phyloP scores from a whole-genome alignment of 2,329 filamentous ascomycete species.

The Botrytis sinoallii region DNA sequence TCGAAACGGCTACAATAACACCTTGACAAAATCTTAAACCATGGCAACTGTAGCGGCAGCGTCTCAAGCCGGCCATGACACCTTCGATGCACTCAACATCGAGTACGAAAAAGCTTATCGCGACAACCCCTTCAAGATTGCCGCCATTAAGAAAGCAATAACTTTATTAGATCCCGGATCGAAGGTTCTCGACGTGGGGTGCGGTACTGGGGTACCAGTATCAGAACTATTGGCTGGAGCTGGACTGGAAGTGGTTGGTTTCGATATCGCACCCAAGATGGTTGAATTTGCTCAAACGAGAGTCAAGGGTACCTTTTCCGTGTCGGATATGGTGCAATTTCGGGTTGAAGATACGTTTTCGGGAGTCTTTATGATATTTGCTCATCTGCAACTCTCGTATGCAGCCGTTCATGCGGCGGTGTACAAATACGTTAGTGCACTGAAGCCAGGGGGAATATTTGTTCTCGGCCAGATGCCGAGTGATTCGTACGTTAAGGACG shows the following conservation, averaged over 20 bases:
- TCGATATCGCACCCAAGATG: constrained; percentile 40
- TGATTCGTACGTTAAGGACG: constrained; percentile 34
- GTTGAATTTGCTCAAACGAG: constrained; percentile 16
- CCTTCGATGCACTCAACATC: constrained; percentile 19
- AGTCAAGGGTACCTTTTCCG: constrained; percentile 24
- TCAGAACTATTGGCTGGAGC: constrained; percentile 30
- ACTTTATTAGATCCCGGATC: not conserved
- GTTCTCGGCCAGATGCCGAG: constrained; percentile 34
- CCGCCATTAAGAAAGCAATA: constrained; percentile 4
- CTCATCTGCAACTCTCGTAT: constrained; percentile 34
- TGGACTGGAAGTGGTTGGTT: constrained; percentile 23
- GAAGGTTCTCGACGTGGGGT: constrained; percentile 37
- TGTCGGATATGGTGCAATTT: constrained; percentile 26
- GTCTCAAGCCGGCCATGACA: constrained; percentile 29
- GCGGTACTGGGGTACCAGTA: constrained; percentile 38
- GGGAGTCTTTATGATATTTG: constrained; percentile 37
- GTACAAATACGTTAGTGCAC: constrained; percentile 28
- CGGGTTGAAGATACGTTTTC: constrained; percentile 29
- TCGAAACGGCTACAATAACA: not conserved
- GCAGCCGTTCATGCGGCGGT: constrained; percentile 31
- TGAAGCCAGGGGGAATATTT: constrained; percentile 33
- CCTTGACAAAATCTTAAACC: not conserved
- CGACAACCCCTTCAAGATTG: constrained; percentile 11
- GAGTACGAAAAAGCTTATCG: constrained; percentile 19
- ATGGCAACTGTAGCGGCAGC: constrained; percentile 20